Conservation (phyloP, 371 early-diverging fungal genomes). For the Enterospora canceri region DNA sequence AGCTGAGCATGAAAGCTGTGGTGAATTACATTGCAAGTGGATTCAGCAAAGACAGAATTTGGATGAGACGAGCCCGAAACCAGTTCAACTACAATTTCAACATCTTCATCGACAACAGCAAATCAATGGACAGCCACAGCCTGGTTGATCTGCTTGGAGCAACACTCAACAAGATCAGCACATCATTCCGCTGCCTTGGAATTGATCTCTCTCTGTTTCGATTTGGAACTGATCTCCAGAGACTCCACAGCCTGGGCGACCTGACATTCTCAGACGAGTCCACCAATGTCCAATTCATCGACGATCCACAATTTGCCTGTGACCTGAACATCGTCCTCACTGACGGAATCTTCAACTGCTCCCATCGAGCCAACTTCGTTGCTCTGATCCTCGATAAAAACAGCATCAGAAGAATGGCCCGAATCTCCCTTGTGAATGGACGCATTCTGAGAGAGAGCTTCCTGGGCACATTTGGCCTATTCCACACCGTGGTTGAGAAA, state of each 20-base stretch:
- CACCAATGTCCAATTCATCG: conserved; percentile 36
- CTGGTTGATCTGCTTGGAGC: conserved; percentile 34
- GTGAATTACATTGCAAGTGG: conserved; percentile 93
- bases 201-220: conserved; percentile 48
- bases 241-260: not conserved
- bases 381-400: conserved; percentile 38
- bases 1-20: conserved; percentile 95
- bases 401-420: conserved; percentile 35
- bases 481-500: conserved; percentile 36
- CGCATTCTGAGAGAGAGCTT: conserved; percentile 36
- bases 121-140: conserved; percentile 66
- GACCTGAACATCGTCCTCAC: conserved; percentile 49
- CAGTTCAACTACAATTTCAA: conserved; percentile 90
- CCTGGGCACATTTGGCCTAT: conserved; percentile 38
- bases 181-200: conserved; percentile 36
- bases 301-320: conserved; percentile 34
- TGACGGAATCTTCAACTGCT: conserved; percentile 43
- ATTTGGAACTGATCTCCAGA: conserved; percentile 31
- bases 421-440: conserved; percentile 28
- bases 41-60: conserved; percentile 97
- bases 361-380: conserved; percentile 27
- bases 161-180: conserved; percentile 22
- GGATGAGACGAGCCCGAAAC: conserved; percentile 86
- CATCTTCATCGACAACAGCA: conserved; percentile 91
- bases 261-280: conserved; percentile 24